A percentile compares a stretch with the other conserved stretches of the same genome.
These are phyloP conservation scores for Centrapalus pauciflorus DNA, from an alignment of 129 eudicot species.

Conservation along the genomic window DNA sequence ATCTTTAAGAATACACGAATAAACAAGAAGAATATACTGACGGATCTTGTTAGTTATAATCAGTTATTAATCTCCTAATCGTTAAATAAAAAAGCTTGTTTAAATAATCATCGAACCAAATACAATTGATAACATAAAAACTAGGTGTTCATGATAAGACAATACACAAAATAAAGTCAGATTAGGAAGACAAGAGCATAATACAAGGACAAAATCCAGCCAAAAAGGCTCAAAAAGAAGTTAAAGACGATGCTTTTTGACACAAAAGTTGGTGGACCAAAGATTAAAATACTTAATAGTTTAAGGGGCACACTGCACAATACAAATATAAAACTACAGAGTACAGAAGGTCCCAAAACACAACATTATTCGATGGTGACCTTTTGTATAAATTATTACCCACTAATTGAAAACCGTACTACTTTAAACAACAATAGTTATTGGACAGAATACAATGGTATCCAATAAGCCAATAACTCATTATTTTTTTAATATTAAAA, in stretches of 20 bases:
- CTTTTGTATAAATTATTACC: conserved; percentile 21
- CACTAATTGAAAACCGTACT: conserved; percentile 16
- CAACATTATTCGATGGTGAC: conserved; percentile 13
- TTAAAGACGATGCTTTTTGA: conserved; percentile 18
- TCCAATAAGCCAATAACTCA: conserved; percentile 7
- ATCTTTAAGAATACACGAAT: too few species aligned
- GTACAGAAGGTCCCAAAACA: conserved; percentile 12
- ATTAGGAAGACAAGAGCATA: conserved; percentile 25
- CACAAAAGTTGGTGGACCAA: conserved; percentile 26
- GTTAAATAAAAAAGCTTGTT: too few species aligned
- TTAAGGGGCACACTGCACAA: conserved; percentile 42
- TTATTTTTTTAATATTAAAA: conserved; percentile 19
- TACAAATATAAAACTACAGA: conserved; percentile 16
- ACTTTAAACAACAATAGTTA: conserved; percentile 10
- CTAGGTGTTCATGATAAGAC: background rate
- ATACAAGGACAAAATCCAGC: conserved; percentile 28
- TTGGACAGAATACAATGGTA: conserved; percentile 23
- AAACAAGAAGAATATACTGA: too few species aligned
- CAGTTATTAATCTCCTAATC: too few species aligned
- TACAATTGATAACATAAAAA: too few species aligned
- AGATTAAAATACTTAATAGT: conserved; percentile 10
- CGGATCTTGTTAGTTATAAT: background rate
- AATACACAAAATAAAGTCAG: conserved; percentile 10
- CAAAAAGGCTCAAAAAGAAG: conserved; percentile 31
- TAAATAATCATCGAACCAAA: too few species aligned